Conservation (phyloP, 768 basidiomycete genomes). For the Pholiota molesta region DNA sequence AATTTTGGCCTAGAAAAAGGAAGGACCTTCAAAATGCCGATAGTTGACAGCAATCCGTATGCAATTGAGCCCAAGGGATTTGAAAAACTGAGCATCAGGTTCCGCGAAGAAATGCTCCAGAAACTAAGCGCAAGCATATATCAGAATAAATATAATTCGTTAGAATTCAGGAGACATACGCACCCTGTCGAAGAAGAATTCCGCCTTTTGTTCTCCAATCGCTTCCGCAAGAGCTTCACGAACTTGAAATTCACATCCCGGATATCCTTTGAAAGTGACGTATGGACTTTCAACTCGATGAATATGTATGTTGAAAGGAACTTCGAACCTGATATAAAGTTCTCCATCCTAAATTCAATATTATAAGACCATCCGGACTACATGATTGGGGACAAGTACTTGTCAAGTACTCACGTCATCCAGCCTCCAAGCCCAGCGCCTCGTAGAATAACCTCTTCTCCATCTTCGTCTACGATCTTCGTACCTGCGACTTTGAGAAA, state of each 20-base stretch:
- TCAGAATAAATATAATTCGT: background rate
- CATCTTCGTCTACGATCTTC: conserved; percentile 59
- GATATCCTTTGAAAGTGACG: conserved; percentile 52
- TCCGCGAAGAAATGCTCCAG: conserved; percentile 83
- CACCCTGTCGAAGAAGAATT: conserved; percentile 84
- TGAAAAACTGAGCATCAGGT: conserved; percentile 74
- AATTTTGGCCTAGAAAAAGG: background rate
- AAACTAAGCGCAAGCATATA: conserved; percentile 45
- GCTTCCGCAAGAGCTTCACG: conserved; percentile 65
- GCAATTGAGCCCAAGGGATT: conserved; percentile 76
- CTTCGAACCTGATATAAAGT: conserved; percentile 64
- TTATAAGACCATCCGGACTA: background rate
- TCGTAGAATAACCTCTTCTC: conserved; percentile 58
- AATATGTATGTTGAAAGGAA: background rate
- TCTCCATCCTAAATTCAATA: conserved; percentile 60
- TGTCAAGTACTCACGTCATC: conserved; percentile 63
- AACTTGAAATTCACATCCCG: conserved; percentile 81
- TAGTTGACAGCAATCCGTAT: conserved; percentile 79
- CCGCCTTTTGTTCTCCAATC: conserved; percentile 67
- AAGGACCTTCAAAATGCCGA: conserved; percentile 65
- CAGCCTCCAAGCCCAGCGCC: conserved; percentile 82
- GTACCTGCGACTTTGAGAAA: conserved; percentile 59
- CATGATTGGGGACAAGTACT: conserved; percentile 4
- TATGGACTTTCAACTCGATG: background rate
- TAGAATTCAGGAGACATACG: conserved; percentile 7